Conservation (phyloP, 768 basidiomycete species). For the Auricularia cornea region DNA sequence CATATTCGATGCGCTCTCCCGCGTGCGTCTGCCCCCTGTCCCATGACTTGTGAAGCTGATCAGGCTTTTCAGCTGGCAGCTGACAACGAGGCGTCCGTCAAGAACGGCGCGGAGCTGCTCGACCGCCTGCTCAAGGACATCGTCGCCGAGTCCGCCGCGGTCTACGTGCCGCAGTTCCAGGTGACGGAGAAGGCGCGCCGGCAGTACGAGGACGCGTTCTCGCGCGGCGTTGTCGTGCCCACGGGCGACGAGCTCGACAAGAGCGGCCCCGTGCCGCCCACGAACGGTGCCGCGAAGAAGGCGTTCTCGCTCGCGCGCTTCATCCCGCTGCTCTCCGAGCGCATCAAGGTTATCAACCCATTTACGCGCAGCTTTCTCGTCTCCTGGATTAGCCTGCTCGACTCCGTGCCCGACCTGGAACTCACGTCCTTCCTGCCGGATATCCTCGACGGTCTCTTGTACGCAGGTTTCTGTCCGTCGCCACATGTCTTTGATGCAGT, state of each 20-base stretch:
- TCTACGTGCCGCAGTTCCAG: conserved; percentile 82
- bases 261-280: conserved; percentile 30
- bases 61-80: conserved; percentile 67
- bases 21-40: conserved; percentile 42
- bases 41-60: conserved; percentile 7
- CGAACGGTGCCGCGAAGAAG: conserved; percentile 46
- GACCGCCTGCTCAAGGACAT: conserved; percentile 98
- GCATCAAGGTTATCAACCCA: conserved; percentile 92
- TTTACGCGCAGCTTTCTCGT: conserved; percentile 96
- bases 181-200: conserved; percentile 63
- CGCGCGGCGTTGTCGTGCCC: conserved; percentile 48
- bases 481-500: conserved; percentile 9
- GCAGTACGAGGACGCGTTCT: conserved; percentile 36
- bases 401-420: conserved; percentile 94
- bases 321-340: conserved; percentile 85
- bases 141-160: conserved; percentile 91
- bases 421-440: conserved; percentile 91
- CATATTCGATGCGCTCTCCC: conserved; percentile 94
- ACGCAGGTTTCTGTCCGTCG: conserved; percentile 28
- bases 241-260: not conserved
- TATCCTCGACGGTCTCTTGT: conserved; percentile 91
- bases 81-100: conserved; percentile 91
- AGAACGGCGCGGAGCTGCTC: conserved; percentile 95
- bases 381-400: conserved; percentile 91
- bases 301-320: conserved; percentile 94